Evolutionary conservation across 78 protist genomes (phyloP), one percentile per base, ranked within the genome.

Genomic region (Dictyostelium intermedium): DNA sequence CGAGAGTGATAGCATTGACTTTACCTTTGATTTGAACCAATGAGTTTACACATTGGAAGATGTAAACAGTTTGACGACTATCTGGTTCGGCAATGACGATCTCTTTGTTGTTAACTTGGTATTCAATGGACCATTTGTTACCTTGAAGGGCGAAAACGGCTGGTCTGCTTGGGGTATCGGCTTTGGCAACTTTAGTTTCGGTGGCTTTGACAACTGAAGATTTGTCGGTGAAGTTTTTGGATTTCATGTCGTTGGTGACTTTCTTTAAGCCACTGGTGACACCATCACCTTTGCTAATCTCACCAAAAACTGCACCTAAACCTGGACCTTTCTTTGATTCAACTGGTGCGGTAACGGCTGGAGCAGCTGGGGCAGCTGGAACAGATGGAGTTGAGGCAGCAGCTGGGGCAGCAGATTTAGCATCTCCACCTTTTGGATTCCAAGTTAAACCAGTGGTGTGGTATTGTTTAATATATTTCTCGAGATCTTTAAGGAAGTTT

Each of bases 81-180:
- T 91, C 97, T 35, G 91, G 83, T 37, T 91, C 94, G 18, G 43
- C 81, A 56, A 97, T 92, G 84, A 83, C 77, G 7, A 97, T 43
- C 70, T 56, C 63, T 86, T 87, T 50, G 96, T 85, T 92, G 53
- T 69, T 70, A 16, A n/a, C 82, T 69, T 97, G 97, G 91, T 91
- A 27, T 83, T 97, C 98, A 47, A 98, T 87, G 3, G 25, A 14
- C 99, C 99, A 98, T 89, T 96, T 96, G 96, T 97, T 97, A 56
- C 97, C 97, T 41, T 91, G 92, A 20, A 91, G 93, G 50, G 81
- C 92, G 5, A 86, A 70, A 39, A 43, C 66, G 16, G 97, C 93
- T 63, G 95, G 91, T 85, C 78, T 92, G 53, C 56, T 50, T 34
- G 72, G 86, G 37, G 66, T 35, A 34, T 72, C 91, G 4, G 86